A percentile compares a stretch with the other conserved stretches of the same genome.
Evolutionary conservation across 768 basidiomycete species (phyloP).

Genomic region (Rhodosporidiobolus sp.): DNA sequence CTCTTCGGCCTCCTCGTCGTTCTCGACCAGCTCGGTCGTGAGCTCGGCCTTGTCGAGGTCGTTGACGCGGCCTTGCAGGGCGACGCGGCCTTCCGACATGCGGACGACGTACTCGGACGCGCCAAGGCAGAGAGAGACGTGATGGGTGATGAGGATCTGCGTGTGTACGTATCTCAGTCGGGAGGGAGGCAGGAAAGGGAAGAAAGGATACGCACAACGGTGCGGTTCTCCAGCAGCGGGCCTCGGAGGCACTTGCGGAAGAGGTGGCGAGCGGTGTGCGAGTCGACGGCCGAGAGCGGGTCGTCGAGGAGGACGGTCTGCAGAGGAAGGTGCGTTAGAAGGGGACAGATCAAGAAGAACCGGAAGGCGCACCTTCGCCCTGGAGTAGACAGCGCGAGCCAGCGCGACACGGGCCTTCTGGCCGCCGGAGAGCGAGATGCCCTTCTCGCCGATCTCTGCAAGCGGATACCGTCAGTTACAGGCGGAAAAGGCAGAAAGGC

Average conservation of each 20-base stretch:
- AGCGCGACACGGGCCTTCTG: conserved; percentile 55
- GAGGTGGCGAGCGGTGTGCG: conserved; percentile 67
- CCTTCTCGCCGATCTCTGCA: conserved; percentile 42
- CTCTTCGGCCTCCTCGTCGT: conserved; percentile 15
- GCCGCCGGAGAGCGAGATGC: conserved; percentile 40
- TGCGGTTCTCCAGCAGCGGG: conserved; percentile 70
- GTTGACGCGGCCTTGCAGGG: conserved; percentile 27
- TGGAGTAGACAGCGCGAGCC: conserved; percentile 88
- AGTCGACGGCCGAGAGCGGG: conserved; percentile 47
- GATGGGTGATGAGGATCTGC: conserved; percentile 52
- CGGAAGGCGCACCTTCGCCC: conserved; percentile 62
- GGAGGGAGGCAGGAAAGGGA: conserved; percentile 84
- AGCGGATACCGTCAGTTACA: no score
- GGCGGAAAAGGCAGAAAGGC: not conserved
- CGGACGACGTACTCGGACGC: conserved; percentile 40
- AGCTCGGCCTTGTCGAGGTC: conserved; percentile 35
- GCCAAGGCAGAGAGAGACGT: conserved; percentile 38
- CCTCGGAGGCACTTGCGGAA: conserved; percentile 62
- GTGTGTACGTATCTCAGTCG: conserved; percentile 71
- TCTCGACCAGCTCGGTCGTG: conserved; percentile 24
- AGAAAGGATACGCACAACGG: conserved; percentile 61
- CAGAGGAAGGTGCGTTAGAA: conserved; percentile 42
- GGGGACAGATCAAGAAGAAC: not conserved
- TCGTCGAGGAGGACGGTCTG: conserved; percentile 48
- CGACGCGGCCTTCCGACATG: conserved; percentile 33